Evolutionary conservation across 768 basidiomycete genomes (phyloP).

Genomic region (Rhodosporidiobolus odoratus): DNA sequence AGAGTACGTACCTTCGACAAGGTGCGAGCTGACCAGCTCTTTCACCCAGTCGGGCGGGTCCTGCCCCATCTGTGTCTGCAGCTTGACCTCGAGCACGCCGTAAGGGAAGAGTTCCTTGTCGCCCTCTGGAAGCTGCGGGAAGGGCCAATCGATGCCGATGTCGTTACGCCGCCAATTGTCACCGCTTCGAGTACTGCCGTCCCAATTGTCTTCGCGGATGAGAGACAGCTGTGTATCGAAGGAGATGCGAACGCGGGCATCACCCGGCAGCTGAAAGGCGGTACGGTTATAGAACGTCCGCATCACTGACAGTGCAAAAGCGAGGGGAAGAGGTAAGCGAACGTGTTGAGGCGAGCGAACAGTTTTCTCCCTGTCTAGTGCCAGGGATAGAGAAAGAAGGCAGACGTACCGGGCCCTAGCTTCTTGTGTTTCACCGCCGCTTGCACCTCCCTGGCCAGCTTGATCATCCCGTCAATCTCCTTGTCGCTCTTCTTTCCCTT

Average conservation of each 20-base stretch:
- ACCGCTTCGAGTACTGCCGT: conserved; percentile 66
- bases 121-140: conserved; percentile 63
- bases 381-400: neutral
- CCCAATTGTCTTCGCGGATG: conserved; percentile 95
- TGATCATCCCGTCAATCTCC: conserved; percentile 90
- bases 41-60: conserved; percentile 94
- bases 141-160: conserved; percentile 79
- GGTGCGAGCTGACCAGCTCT: conserved; percentile 88
- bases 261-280: conserved; percentile 96
- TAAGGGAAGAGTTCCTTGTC: conserved; percentile 96
- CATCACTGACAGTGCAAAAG: conserved; percentile 77
- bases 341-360: too few species aligned
- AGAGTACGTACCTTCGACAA: conserved; percentile 49
- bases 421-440: conserved; percentile 77
- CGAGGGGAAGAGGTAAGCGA: neutral
- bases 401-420: conserved; percentile 66
- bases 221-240: conserved; percentile 94
- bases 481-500: conserved; percentile 88
- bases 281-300: conserved; percentile 98
- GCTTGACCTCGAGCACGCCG: conserved; percentile 92
- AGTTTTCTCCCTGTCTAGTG: too few species aligned
- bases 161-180: conserved; percentile 93
- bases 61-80: conserved; percentile 93
- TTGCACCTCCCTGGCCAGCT: conserved; percentile 94
- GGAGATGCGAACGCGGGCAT: conserved; percentile 96